phyloP scores from a whole-genome alignment of 768 basidiomycete genomes.

The Glaciozyma martinii region DNA sequence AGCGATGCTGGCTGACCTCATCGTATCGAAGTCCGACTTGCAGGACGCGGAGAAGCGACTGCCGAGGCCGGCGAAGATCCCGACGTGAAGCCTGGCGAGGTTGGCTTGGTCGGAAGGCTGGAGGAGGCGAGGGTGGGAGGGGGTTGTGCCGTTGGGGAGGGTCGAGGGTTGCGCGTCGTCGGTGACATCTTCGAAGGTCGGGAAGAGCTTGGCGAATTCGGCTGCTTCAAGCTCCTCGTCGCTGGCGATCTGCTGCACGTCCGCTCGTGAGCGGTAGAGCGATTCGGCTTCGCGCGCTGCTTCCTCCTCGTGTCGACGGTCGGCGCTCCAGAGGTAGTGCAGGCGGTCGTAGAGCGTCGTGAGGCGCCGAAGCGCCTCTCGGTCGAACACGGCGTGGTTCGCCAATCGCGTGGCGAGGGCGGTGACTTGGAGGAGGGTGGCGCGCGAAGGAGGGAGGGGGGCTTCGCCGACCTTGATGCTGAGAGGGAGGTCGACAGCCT shows the following conservation, averaged over 20 bases:
- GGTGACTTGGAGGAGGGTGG: constrained; percentile 26
- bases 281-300: constrained; percentile 57
- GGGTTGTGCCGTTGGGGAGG: background rate
- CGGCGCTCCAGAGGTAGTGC: constrained; percentile 71
- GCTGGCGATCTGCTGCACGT: constrained; percentile 49
- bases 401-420: constrained; percentile 44
- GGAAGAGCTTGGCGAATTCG: constrained; percentile 79
- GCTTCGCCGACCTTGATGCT: constrained; percentile 27
- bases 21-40: constrained; percentile 4
- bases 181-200: constrained; percentile 52
- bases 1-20: constrained; percentile 12
- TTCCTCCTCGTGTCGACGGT: constrained; percentile 61
- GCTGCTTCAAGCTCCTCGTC: constrained; percentile 71
- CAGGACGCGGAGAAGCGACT: background rate
- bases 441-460: constrained; percentile 21
- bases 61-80: constrained; percentile 9
- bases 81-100: constrained; percentile 18
- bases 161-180: background rate
- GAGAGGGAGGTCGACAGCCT: constrained; percentile 20
- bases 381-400: constrained; percentile 10
- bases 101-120: constrained; percentile 16
- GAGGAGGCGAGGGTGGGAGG: constrained; percentile 13
- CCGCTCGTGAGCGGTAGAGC: constrained; percentile 61
- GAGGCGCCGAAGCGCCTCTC: constrained; percentile 40
- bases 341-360: constrained; percentile 57